These are phyloP conservation scores for Leishmania martiniquensis DNA, from an alignment of 208 protist genomes.

Conservation along the genomic window DNA sequence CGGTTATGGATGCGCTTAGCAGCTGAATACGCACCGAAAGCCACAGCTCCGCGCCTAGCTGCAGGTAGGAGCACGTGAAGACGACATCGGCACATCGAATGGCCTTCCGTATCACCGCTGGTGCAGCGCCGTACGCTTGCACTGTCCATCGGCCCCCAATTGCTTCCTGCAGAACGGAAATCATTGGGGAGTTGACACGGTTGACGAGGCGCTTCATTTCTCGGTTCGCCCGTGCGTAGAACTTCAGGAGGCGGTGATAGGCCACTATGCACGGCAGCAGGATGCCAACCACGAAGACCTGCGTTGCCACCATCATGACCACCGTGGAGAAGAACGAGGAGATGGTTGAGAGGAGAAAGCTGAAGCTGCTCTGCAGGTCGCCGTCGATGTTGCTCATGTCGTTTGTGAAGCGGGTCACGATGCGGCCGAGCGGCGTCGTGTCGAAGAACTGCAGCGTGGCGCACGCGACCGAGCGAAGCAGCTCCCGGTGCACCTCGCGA, in stretches of 20 bases:
- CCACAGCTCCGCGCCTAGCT: conserved; percentile 70
- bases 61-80: conserved; percentile 40
- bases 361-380: conserved; percentile 41
- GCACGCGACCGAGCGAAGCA: conserved; percentile 46
- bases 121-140: conserved; percentile 47
- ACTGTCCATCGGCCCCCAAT: conserved; percentile 77
- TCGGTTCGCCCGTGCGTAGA: conserved; percentile 74
- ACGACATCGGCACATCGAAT: conserved; percentile 40
- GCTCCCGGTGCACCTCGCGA: conserved; percentile 40
- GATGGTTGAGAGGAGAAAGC: conserved; percentile 26
- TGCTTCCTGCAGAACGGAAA: conserved; percentile 86
- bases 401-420: conserved; percentile 82
- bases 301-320: conserved; percentile 13
- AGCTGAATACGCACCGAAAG: conserved; percentile 84
- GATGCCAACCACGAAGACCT: conserved; percentile 25
- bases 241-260: conserved; percentile 86
- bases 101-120: conserved; percentile 23
- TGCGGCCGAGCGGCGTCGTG: conserved; percentile 46
- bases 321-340: conserved; percentile 30
- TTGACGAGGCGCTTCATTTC: conserved; percentile 87
- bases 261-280: conserved; percentile 41
- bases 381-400: conserved; percentile 80
- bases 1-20: conserved; percentile 46
- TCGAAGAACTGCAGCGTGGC: conserved; percentile 59
- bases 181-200: conserved; percentile 90